Conservation (phyloP, 2,329 filamentous ascomycete genomes). For the Paramyrothecium sp. region DNA sequence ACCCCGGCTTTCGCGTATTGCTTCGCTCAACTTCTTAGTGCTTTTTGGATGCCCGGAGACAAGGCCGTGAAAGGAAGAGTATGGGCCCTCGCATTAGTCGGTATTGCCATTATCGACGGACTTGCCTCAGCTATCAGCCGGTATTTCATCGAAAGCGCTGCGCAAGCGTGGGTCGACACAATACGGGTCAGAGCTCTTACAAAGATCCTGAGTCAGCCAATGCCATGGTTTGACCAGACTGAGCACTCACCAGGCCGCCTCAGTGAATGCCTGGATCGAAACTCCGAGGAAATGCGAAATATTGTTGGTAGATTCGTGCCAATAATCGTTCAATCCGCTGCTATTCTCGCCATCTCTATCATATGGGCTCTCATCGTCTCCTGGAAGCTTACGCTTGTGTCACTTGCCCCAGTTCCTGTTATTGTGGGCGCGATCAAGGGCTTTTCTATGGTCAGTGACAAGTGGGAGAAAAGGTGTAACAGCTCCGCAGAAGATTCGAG, state of each 20-base stretch:
- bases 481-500: slow-evolving; percentile 58
- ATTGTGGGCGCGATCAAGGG: slow-evolving; percentile 64
- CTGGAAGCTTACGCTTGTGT: slow-evolving; percentile 80
- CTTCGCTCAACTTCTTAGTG: slow-evolving; percentile 69
- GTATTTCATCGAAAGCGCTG: slow-evolving; percentile 69
- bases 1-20: slow-evolving; percentile 76
- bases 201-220: slow-evolving; percentile 72
- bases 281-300: slow-evolving; percentile 84
- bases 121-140: slow-evolving; percentile 63
- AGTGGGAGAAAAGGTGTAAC: slow-evolving; percentile 72
- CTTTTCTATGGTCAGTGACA: slow-evolving; percentile 63
- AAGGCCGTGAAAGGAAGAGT: slow-evolving; percentile 50
- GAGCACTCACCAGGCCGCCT: slow-evolving; percentile 64
- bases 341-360: slow-evolving; percentile 69
- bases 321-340: slow-evolving; percentile 61
- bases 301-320: slow-evolving; percentile 77
- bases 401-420: slow-evolving; percentile 65
- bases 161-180: slow-evolving; percentile 73
- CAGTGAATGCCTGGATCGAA: slow-evolving; percentile 72
- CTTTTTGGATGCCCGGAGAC: slow-evolving; percentile 59
- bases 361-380: slow-evolving; percentile 71
- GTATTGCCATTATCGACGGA: slow-evolving; percentile 66
- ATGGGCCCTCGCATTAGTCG: slow-evolving; percentile 71
- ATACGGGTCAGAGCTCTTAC: slow-evolving; percentile 68
- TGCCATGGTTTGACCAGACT: slow-evolving; percentile 72